Conservation (phyloP, 2,329 filamentous ascomycete species). For the Colletotrichum cuscutae region DNA sequence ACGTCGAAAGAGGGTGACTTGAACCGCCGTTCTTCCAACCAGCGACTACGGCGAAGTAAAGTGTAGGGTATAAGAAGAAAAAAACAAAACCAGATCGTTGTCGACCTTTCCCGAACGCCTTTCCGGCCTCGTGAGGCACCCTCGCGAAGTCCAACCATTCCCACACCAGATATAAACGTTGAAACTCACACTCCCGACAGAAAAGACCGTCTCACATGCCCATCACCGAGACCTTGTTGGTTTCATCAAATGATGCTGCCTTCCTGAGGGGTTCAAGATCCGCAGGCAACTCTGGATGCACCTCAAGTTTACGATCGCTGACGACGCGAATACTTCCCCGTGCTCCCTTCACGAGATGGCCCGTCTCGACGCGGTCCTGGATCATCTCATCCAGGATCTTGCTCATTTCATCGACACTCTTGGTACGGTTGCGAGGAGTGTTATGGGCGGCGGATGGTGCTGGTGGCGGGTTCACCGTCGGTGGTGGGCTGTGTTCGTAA, state of each 20-base stretch:
- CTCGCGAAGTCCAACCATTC: not conserved
- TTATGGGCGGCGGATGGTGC: conserved; percentile 17
- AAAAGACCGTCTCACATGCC: conserved; percentile 8
- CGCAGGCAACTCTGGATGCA: conserved; percentile 45
- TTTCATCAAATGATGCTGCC: conserved; percentile 43
- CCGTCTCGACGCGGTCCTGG: conserved; percentile 83
- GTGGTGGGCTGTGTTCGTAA: conserved; percentile 33
- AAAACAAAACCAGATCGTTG: conserved; percentile 21
- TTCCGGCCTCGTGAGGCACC: conserved; percentile 8
- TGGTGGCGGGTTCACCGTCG: conserved; percentile 31
- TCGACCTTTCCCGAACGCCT: conserved; percentile 32
- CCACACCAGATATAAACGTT: not conserved
- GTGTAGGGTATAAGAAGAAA: conserved; percentile 49
- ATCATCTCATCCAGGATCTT: conserved; percentile 97
- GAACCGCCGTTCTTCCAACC: conserved; percentile 7
- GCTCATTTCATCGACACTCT: conserved; percentile 91
- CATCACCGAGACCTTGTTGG: conserved; percentile 39
- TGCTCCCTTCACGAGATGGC: conserved; percentile 73
- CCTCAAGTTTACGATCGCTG: conserved; percentile 52
- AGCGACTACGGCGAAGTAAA: conserved; percentile 44
- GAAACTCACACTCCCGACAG: conserved; percentile 36
- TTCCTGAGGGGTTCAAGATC: conserved; percentile 52
- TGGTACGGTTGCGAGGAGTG: conserved; percentile 60
- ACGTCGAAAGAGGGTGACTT: not conserved
- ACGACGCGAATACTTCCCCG: conserved; percentile 74